Evolutionary conservation across 176 grass and related monocot genomes (phyloP).

Genomic region (Oryza rufipogon): DNA sequence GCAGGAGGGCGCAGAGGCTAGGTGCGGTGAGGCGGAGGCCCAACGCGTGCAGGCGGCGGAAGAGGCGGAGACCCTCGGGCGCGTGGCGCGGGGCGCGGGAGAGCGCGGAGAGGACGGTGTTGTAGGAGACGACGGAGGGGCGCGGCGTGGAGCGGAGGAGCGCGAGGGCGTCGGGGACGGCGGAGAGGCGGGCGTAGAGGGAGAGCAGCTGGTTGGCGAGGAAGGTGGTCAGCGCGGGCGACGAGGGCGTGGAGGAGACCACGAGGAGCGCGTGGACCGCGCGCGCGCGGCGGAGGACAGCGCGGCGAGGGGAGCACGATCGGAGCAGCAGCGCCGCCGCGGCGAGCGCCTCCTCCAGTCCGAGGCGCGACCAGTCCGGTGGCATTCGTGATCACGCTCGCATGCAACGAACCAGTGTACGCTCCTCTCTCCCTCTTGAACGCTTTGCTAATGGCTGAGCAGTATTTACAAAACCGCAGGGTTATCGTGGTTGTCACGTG

Average conservation of each 20-base stretch:
- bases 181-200: constrained; percentile 57
- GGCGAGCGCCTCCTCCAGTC: constrained; percentile 58
- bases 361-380: constrained; percentile 30
- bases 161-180: constrained; percentile 60
- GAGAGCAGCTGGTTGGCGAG: constrained; percentile 77
- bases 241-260: constrained; percentile 45
- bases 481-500: too few relatives aligned
- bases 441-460: too few relatives aligned
- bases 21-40: constrained; percentile 67
- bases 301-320: constrained; percentile 29
- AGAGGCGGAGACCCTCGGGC: constrained; percentile 47
- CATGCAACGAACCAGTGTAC: too few relatives aligned
- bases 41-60: constrained; percentile 37
- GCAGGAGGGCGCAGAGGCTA: constrained; percentile 64
- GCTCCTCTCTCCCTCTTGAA: too few relatives aligned
- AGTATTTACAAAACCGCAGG: too few relatives aligned
- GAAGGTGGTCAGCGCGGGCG: constrained; percentile 50
- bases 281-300: constrained; percentile 53
- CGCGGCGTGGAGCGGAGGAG: constrained; percentile 66
- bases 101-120: constrained; percentile 70
- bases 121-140: constrained; percentile 73
- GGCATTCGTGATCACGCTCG: constrained; percentile 30
- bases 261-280: constrained; percentile 73
- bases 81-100: constrained; percentile 45
- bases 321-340: constrained; percentile 43